Evolutionary conservation across 306 rosid genomes (phyloP), one percentile per base, ranked within the genome.

Genomic region (Argentina anserina): DNA sequence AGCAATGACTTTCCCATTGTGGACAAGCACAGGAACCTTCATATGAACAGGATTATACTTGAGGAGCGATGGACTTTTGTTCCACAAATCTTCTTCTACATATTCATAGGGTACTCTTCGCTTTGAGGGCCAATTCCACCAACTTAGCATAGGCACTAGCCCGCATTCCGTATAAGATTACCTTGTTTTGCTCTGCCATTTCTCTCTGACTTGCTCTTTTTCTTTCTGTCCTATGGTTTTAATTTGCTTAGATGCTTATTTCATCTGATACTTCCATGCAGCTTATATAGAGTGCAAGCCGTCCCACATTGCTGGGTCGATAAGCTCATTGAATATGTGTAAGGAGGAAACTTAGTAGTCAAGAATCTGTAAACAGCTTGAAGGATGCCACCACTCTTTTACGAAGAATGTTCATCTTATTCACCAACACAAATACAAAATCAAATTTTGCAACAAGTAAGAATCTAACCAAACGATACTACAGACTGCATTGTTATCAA

Each of bases 1-100:
- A 28, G 13, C n/a, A 5, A 78, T 72, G 13, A 78, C 70, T 25
- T 67, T 72, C 58, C 74, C 82, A 25, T 67, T 78, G 53, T 78
- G 78, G 14, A 78, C 82, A 33, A 78, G 78, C n/a, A 79, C 78
- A 5, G 82, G 82, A 26, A 79, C 74, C 49, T 73, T 79, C 23
- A 67, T 66, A 61, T 56, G 67, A 18, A 72, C 58, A 25, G 74
- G 82, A 29, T 79, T 79, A 34, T 43, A 58, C 18, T 28, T 36
- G 58, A 73, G 67, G 41, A 78, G 73, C 6, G 33, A 18, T 28
- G 69, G 36, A 18, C 82, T 79, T 37, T 79, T 79, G 58, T 79
- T 72, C 37, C 3, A 72, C 62, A 79, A n/a, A 45, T 79, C 70
- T 68, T 79, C 83, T 41, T 79, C 79, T 29, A 78, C 73, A n/a